Conservation (phyloP, 2,329 filamentous ascomycete genomes). For the Teratosphaeria pseudoeucalypti region DNA sequence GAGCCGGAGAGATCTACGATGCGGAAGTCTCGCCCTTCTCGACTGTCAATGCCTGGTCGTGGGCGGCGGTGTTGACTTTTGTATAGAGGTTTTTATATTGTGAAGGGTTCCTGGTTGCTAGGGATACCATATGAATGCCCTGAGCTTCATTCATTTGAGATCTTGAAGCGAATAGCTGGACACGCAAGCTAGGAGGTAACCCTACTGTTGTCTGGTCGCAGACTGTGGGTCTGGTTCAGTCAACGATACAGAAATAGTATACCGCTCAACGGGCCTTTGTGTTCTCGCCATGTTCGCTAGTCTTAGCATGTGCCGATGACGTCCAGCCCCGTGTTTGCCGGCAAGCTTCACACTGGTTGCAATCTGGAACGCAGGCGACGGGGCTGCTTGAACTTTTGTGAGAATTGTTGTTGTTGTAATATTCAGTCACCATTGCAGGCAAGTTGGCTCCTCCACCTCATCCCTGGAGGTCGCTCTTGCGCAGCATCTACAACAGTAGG, state of each 20-base stretch:
- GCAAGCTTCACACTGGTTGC: neutral
- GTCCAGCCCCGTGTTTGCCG: neutral
- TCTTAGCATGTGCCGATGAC: neutral
- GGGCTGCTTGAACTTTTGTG: neutral
- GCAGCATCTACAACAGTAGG: neutral
- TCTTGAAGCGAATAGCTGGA: neutral
- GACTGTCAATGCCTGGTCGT: constrained; percentile 27
- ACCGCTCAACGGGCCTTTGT: neutral
- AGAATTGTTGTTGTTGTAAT: neutral
- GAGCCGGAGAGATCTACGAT: constrained; percentile 30
- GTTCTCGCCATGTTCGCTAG: neutral
- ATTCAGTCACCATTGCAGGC: neutral
- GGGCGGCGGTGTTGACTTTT: constrained; percentile 18
- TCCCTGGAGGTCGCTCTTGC: constrained; percentile 16
- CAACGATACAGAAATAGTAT: neutral
- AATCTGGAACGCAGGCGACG: neutral
- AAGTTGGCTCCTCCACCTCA: constrained; percentile 9
- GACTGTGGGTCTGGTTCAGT: neutral
- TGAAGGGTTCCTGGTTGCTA: neutral
- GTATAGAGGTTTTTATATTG: constrained; percentile 7
- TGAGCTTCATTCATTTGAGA: neutral
- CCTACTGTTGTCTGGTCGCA: neutral
- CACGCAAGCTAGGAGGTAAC: neutral
- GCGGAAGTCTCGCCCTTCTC: constrained; percentile 27
- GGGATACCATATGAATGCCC: neutral